Conservation (phyloP, 2,329 filamentous ascomycete species). For the Aspergillus pseudotamarii region DNA sequence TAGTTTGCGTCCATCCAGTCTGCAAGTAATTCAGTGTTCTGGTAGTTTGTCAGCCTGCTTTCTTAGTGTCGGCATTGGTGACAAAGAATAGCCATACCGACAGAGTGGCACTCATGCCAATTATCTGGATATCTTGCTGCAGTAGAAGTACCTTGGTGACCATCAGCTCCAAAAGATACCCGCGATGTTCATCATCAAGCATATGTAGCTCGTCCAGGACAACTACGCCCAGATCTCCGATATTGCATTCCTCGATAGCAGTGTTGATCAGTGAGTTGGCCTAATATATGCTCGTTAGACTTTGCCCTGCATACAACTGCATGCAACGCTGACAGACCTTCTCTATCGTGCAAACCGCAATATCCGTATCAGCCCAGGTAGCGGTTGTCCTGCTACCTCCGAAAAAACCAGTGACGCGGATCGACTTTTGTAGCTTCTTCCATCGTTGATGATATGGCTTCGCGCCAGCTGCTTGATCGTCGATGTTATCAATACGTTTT, state of each 20-base stretch:
- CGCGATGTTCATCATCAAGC: conserved; percentile 74
- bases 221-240: conserved; percentile 66
- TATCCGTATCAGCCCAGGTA: conserved; percentile 74
- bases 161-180: conserved; percentile 74
- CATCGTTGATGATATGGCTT: conserved; percentile 53
- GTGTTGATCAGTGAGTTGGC: conserved; percentile 74
- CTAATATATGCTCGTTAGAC: conserved; percentile 40
- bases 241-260: conserved; percentile 70
- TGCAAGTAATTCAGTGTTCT: conserved; percentile 72
- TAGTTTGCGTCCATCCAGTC: conserved; percentile 71
- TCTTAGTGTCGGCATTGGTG: background rate
- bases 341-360: conserved; percentile 78
- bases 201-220: conserved; percentile 82
- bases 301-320: background rate
- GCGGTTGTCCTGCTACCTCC: conserved; percentile 69
- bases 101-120: conserved; percentile 80
- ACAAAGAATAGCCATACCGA: conserved; percentile 53
- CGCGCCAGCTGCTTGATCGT: conserved; percentile 38
- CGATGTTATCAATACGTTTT: conserved; percentile 36
- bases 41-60: conserved; percentile 14
- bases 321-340: conserved; percentile 50
- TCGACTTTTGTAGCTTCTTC: conserved; percentile 58
- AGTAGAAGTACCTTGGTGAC: conserved; percentile 73
- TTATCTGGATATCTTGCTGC: conserved; percentile 67
- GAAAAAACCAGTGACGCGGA: conserved; percentile 73